Evolutionary conservation across 1,284 basidiomycete species (phyloP).

Genomic region (Grifola frondosa): DNA sequence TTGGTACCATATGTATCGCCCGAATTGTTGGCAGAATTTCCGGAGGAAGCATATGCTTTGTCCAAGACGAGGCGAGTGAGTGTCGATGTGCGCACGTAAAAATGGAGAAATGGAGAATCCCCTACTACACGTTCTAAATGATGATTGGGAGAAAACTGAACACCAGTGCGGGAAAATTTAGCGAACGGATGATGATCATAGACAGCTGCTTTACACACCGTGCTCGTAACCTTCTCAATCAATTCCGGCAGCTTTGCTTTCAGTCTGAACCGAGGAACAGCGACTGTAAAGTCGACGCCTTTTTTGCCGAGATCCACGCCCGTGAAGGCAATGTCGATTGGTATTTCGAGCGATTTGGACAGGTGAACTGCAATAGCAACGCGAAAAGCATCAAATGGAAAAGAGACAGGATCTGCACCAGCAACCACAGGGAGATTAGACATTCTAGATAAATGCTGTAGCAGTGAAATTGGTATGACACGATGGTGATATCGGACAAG

Average conservation of each 20-base stretch:
- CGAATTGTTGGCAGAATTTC: constrained; percentile 48
- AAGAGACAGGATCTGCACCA: constrained; percentile 69
- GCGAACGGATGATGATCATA: too few species aligned
- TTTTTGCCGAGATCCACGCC: constrained; percentile 93
- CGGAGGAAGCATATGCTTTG: constrained; percentile 76
- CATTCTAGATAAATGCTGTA: too few species aligned
- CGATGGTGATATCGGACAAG: too few species aligned
- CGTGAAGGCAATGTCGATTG: constrained; percentile 77
- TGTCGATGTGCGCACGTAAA: constrained; percentile 67
- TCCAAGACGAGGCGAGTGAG: constrained; percentile 77
- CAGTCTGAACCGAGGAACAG: constrained; percentile 86
- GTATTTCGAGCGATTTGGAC: constrained; percentile 61
- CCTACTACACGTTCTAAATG: constrained; percentile 63
- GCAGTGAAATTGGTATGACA: too few species aligned
- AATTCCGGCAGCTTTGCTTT: constrained; percentile 81
- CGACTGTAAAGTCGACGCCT: constrained; percentile 87
- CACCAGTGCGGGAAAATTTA: background rate
- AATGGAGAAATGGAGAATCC: constrained; percentile 81
- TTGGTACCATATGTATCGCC: constrained; percentile 77
- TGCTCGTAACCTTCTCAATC: constrained; percentile 68
- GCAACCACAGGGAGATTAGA: constrained; percentile 50
- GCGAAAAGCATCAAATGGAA: constrained; percentile 81
- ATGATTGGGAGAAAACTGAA: constrained; percentile 64
- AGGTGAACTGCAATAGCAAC: constrained; percentile 80
- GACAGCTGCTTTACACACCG: too few species aligned